Evolutionary conservation across 495 filamentous ascomycete species (phyloP).

Genomic region (Penicillium manginii): DNA sequence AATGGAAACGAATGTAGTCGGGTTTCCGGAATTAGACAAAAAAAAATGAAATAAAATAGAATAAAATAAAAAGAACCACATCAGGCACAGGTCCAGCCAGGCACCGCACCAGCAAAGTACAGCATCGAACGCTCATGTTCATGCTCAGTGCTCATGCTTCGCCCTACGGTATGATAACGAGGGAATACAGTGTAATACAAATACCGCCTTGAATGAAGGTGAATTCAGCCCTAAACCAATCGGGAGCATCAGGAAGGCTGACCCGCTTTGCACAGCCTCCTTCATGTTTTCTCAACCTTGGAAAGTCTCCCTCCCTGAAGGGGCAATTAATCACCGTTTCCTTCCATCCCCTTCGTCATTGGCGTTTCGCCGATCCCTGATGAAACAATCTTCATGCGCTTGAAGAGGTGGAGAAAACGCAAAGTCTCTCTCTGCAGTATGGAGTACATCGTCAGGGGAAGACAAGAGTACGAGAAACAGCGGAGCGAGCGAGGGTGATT

Average conservation of each 20-base stretch:
- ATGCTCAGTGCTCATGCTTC: background rate
- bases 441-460: constrained; percentile 8
- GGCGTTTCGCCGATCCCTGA: constrained; percentile 27
- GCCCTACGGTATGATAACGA: constrained; percentile 8
- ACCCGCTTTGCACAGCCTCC: constrained; percentile 41
- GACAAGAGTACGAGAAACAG: no score
- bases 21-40: no score
- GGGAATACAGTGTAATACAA: constrained; percentile 18
- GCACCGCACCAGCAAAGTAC: background rate
- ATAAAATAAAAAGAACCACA: constrained; percentile 1
- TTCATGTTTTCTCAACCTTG: constrained; percentile 31
- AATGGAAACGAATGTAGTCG: no score
- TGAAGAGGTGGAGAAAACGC: constrained; percentile 7
- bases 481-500: background rate
- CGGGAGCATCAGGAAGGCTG: constrained; percentile 26
- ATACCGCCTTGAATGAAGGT: constrained; percentile 12
- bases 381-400: constrained; percentile 21
- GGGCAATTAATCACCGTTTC: constrained; percentile 22
- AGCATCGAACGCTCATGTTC: background rate
- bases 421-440: constrained; percentile 1
- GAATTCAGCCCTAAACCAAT: constrained; percentile 17
- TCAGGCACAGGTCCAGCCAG: background rate
- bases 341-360: constrained; percentile 22
- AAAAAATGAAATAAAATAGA: background rate
- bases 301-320: constrained; percentile 22